phyloP scores from a whole-genome alignment of 768 basidiomycete genomes.

The Phanerodontia chrysosporium region DNA sequence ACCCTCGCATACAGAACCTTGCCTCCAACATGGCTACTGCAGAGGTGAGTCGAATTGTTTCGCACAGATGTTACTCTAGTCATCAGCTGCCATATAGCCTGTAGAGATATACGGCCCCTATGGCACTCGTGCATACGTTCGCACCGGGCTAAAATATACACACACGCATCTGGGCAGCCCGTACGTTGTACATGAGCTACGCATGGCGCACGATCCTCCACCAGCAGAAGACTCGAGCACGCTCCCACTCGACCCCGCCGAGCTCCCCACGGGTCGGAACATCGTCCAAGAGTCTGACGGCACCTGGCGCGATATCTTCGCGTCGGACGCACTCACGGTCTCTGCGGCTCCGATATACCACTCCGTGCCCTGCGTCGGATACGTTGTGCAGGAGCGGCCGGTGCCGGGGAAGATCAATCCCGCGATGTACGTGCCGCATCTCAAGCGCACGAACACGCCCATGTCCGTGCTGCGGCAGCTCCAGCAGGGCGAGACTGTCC shows the following conservation, averaged over 20 bases:
- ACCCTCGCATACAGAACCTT: constrained; percentile 43
- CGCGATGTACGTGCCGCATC: constrained; percentile 56
- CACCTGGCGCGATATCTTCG: constrained; percentile 64
- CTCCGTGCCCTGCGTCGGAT: constrained; percentile 80
- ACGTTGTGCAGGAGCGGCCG: constrained; percentile 64
- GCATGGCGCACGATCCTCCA: constrained; percentile 54
- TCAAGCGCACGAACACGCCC: constrained; percentile 66
- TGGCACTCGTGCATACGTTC: constrained; percentile 79
- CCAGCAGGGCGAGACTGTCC: constrained; percentile 59
- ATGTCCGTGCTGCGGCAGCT: constrained; percentile 64
- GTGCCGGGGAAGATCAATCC: constrained; percentile 78
- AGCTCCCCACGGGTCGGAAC: constrained; percentile 58
- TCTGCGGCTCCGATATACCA: constrained; percentile 77
- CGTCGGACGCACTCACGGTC: constrained; percentile 52
- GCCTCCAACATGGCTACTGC: constrained; percentile 4
- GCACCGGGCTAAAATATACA: constrained; percentile 62
- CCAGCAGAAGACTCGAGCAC: constrained; percentile 41
- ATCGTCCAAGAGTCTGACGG: constrained; percentile 51
- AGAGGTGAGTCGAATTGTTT: constrained; percentile 1
- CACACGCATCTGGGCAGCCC: constrained; percentile 60
- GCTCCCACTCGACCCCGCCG: constrained; percentile 46
- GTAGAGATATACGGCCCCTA: constrained; percentile 84
- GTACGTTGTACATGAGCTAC: constrained; percentile 83
- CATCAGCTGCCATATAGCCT: constrained; percentile 36
- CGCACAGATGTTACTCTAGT: not conserved